These are phyloP conservation scores for Murraya paniculata DNA, from an alignment of 345 rosid species.

Conservation along the genomic window DNA sequence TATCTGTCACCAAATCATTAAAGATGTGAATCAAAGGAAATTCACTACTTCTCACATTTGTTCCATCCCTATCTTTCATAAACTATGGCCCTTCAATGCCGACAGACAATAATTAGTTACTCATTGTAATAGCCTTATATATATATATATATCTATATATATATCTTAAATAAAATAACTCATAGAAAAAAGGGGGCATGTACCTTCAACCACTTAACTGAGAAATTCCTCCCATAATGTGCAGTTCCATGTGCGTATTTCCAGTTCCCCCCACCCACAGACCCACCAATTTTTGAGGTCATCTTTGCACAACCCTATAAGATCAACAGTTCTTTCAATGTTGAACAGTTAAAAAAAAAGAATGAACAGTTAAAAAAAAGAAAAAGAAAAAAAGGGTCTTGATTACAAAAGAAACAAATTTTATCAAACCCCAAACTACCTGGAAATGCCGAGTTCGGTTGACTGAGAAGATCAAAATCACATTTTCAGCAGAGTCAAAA, in stretches of 20 bases:
- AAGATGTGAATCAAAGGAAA: neutral
- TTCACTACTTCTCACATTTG: neutral
- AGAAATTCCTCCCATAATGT: conserved; percentile 93
- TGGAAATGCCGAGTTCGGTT: conserved; percentile 95
- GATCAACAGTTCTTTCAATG: conserved; percentile 14
- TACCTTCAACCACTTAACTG: conserved; percentile 99
- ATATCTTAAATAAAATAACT: neutral
- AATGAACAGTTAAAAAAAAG: too few relatives aligned
- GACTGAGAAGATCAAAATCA: conserved; percentile 91
- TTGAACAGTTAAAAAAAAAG: too few relatives aligned
- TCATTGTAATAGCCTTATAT: neutral
- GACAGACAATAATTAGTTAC: neutral
- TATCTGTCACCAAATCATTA: neutral
- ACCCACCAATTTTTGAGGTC: conserved; percentile 93
- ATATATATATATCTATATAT: too few relatives aligned
- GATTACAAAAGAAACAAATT: conserved; percentile 13
- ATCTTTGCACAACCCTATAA: conserved; percentile 97
- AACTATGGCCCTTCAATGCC: neutral
- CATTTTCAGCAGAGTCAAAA: conserved; percentile 86
- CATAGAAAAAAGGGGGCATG: neutral
- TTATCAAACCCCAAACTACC: conserved; percentile 44
- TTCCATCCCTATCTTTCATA: neutral
- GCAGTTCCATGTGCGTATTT: conserved; percentile 99
- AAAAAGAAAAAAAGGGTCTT: neutral
- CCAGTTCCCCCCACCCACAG: conserved; percentile 92